Conservation (phyloP, 768 basidiomycete species). For the Boletus speciosus region DNA sequence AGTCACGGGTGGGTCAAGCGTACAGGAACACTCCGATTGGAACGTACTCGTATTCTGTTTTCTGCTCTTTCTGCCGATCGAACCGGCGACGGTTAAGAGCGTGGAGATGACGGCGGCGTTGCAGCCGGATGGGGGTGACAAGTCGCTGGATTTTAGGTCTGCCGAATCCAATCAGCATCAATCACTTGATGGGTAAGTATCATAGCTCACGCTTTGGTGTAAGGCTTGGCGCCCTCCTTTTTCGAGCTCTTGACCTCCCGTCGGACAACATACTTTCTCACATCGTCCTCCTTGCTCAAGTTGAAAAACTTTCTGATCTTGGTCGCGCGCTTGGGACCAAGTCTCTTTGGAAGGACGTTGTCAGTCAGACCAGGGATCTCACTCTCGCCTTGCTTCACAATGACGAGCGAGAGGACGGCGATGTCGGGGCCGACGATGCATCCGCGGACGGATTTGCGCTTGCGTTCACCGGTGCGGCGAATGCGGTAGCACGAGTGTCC, state of each 20-base stretch:
- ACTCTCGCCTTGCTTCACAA: conserved; percentile 93
- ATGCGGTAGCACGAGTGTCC: conserved; percentile 98
- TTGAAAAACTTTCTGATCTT: conserved; percentile 99
- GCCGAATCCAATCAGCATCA: conserved; percentile 1
- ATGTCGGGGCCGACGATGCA: conserved; percentile 98
- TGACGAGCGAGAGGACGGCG: conserved; percentile 86
- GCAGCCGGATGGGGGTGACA: conserved; percentile 92
- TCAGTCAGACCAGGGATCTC: conserved; percentile 94
- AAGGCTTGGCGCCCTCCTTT: conserved; percentile 89
- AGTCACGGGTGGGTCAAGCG: background rate
- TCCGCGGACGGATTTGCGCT: conserved; percentile 97
- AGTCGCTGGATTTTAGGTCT: conserved; percentile 97
- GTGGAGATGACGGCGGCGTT: conserved; percentile 90
- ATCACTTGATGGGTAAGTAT: background rate
- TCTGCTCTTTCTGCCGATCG: conserved; percentile 93
- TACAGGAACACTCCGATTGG: too few relatives aligned
- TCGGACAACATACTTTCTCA: conserved; percentile 94
- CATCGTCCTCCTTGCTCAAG: conserved; percentile 96
- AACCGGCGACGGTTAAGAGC: conserved; percentile 85
- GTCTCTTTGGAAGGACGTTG: conserved; percentile 86
- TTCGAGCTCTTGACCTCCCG: conserved; percentile 86
- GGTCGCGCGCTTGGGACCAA: conserved; percentile 95
- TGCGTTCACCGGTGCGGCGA: conserved; percentile 92
- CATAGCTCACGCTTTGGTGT: conserved; percentile 87
- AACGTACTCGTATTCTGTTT: conserved; percentile 85